phyloP scores from a whole-genome alignment of 1,139 yeast genomes.

The Debaryomyces subglobosus region DNA sequence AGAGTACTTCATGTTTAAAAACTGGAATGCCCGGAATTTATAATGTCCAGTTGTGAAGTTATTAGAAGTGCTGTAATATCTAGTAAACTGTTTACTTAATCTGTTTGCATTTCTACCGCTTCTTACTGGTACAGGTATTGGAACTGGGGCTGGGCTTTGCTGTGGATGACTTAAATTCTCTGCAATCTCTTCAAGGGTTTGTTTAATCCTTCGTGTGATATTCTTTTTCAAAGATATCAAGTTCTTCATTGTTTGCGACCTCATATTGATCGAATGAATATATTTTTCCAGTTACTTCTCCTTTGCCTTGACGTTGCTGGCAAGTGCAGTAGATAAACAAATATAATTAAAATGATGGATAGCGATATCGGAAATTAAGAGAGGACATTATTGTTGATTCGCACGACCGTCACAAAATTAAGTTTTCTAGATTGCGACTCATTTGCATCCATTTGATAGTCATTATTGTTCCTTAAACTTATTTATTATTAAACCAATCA shows the following conservation, averaged over 20 bases:
- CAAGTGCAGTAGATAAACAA: background rate
- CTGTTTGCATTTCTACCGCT: constrained; percentile 12
- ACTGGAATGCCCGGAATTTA: constrained; percentile 13
- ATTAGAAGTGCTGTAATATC: constrained; percentile 9
- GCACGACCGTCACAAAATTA: constrained; percentile 1
- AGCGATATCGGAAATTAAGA: constrained; percentile 8
- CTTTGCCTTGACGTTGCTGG: background rate
- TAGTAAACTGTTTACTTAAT: constrained; percentile 5
- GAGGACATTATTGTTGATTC: background rate
- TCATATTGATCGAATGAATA: constrained; percentile 7
- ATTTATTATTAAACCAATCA: constrained; percentile 5
- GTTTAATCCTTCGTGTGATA: constrained; percentile 30
- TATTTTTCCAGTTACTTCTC: background rate
- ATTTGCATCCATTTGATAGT: background rate
- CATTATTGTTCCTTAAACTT: background rate
- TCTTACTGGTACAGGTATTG: constrained; percentile 28
- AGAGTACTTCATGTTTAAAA: constrained; percentile 3
- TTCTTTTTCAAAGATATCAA: constrained; percentile 27
- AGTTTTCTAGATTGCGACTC: background rate
- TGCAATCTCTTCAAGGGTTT: constrained; percentile 36
- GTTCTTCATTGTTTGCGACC: constrained; percentile 18
- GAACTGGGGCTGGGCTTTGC: constrained; percentile 21
- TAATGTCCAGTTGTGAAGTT: constrained; percentile 7
- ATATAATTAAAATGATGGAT: background rate
- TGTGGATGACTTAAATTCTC: constrained; percentile 24